Percentiles rank a stretch among this genome's conserved stretches.
phyloP scores from a whole-genome alignment of 2,329 filamentous ascomycete genomes.

The Aspergillus sp. region DNA sequence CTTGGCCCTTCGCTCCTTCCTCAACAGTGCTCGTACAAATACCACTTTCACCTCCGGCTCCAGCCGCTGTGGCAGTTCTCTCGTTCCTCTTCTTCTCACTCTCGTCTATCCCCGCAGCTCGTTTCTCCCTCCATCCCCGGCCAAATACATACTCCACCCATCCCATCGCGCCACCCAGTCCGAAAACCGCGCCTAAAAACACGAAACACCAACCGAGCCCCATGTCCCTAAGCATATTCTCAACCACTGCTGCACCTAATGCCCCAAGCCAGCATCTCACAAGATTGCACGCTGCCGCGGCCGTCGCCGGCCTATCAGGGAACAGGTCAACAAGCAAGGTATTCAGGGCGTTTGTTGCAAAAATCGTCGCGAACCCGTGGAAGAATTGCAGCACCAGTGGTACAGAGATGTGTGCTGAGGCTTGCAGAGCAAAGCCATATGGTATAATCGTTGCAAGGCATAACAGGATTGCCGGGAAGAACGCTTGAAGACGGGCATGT shows the following conservation, averaged over 20 bases:
- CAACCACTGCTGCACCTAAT: slow-evolving; percentile 30
- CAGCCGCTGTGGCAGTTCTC: not conserved
- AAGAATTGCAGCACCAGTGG: slow-evolving; percentile 39
- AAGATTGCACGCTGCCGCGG: slow-evolving; percentile 36
- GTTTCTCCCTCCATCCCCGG: slow-evolving; percentile 28
- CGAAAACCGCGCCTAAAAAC: slow-evolving; percentile 27
- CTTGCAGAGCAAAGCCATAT: slow-evolving; percentile 39
- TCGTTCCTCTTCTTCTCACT: slow-evolving; percentile 18
- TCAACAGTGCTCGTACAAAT: not conserved
- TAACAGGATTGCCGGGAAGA: slow-evolving; percentile 31
- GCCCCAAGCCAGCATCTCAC: slow-evolving; percentile 36
- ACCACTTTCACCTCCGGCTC: not conserved
- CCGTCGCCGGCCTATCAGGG: slow-evolving; percentile 31
- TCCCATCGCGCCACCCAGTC: slow-evolving; percentile 22
- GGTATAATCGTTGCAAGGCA: slow-evolving; percentile 31
- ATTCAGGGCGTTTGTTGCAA: slow-evolving; percentile 28
- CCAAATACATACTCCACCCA: slow-evolving; percentile 24
- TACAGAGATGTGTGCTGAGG: slow-evolving; percentile 25
- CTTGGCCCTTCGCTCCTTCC: not conserved
- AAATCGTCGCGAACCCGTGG: slow-evolving; percentile 33
- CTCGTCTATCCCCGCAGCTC: slow-evolving; percentile 16
- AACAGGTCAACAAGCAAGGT: slow-evolving; percentile 39
- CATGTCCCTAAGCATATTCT: slow-evolving; percentile 32
- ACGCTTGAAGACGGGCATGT: slow-evolving; percentile 32
- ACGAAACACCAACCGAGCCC: slow-evolving; percentile 37